Evolutionary conservation across 2,329 filamentous ascomycete species (phyloP), one percentile per base, ranked within the genome.

Genomic region (Pyricularia sp.): DNA sequence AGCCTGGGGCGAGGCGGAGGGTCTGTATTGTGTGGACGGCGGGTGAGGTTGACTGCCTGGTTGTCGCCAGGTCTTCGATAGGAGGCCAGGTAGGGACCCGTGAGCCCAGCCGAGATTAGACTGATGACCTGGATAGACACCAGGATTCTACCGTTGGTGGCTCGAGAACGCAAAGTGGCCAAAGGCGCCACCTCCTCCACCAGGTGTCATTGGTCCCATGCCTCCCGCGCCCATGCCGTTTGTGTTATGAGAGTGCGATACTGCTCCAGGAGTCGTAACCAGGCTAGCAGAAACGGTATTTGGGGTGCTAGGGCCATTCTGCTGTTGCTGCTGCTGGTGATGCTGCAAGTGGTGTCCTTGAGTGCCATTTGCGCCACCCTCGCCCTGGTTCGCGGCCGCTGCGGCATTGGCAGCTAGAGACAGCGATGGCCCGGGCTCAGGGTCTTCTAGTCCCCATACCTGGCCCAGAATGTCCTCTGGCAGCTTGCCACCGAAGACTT

Each of bases 371-470:
- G 71, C 71, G 69, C 73, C 70, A 65, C 71, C 70, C 72, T 73
- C 76, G 73, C 75, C 71, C 68, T 31, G 55, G 36, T 42, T n/a
- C 14, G 25, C 42, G 6, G 50, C 67, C 30, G 67, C 69, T 33
- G 28, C 36, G 26, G 66, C 61, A 17, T 36, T 42, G 17, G 23
- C 64, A 36, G 69, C 71, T 75, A 78, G 78, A 55, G 76, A 74
- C 65, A 75, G 75, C 64, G 23, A 72, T 69, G 23, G 72, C 10
- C 30, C 72, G 79, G 86, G 82, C 78, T 90, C 88, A 73, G 91
- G 85, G 80, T 88, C 90, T 68, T 93, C 94, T 11, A 98, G 83
- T 12, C 94, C 94, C 92, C 94, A 98, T 73, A 97, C 93, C 79
- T 96, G 94, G 70, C 94, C 93, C 6, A 92, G 82, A 72, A 96